Evolutionary conservation across 2,329 filamentous ascomycete species (phyloP).

Genomic region (Fusarium acutatum): DNA sequence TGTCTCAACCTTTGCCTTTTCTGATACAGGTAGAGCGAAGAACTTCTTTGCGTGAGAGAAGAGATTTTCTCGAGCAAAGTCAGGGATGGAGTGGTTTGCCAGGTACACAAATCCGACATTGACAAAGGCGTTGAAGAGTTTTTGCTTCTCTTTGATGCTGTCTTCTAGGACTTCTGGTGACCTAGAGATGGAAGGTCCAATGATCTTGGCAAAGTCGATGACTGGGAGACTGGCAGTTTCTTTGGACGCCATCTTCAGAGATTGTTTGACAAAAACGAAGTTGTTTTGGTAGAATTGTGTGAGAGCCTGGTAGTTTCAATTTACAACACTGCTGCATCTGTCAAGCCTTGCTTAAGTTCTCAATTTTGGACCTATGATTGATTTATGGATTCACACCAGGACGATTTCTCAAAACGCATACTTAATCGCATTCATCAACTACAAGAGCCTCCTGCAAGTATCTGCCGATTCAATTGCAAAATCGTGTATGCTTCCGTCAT

Average conservation of each 20-base stretch:
- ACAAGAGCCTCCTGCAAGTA: background rate
- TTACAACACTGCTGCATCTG: background rate
- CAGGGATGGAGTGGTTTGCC: background rate
- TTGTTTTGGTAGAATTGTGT: background rate
- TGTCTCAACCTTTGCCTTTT: background rate
- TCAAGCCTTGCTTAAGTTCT: background rate
- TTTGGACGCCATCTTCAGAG: background rate
- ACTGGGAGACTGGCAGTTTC: background rate
- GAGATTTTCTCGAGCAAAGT: background rate
- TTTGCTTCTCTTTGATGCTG: background rate
- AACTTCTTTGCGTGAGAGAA: background rate
- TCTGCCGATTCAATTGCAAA: background rate
- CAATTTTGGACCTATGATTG: background rate
- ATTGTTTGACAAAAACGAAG: accelerated
- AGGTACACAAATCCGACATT: background rate
- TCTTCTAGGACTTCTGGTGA: background rate
- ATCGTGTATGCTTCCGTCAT: background rate
- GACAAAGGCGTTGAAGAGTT: background rate
- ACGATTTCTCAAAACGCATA: background rate
- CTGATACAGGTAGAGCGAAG: background rate
- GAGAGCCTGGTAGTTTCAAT: accelerated
- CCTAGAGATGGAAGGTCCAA: background rate
- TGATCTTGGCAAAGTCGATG: background rate
- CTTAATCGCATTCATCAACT: background rate
- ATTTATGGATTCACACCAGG: background rate